phyloP scores from a whole-genome alignment of 2,329 filamentous ascomycete genomes.

The Xylaria digitata region DNA sequence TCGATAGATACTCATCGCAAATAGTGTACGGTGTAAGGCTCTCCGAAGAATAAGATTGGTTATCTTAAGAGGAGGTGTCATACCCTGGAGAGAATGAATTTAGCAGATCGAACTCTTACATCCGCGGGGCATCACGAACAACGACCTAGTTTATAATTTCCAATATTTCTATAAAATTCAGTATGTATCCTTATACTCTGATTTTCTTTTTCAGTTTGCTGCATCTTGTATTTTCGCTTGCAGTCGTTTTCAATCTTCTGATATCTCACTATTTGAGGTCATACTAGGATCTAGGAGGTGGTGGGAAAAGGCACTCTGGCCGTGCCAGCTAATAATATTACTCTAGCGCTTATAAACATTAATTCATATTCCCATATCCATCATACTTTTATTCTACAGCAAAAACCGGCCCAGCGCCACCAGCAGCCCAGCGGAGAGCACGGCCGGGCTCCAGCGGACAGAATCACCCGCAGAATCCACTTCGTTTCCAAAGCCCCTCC shows the following conservation, averaged over 20 bases:
- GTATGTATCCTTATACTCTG: too few species aligned
- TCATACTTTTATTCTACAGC: slow-evolving; percentile 3
- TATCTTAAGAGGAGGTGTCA: background rate
- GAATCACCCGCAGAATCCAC: slow-evolving; percentile 45
- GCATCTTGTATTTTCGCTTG: background rate
- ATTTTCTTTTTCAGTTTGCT: background rate
- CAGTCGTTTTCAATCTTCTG: too few species aligned
- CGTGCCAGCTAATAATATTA: background rate
- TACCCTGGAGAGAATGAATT: slow-evolving; percentile 1
- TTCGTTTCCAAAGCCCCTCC: slow-evolving; percentile 58
- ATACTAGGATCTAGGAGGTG: background rate
- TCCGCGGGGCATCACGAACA: too few species aligned
- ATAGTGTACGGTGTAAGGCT: too few species aligned
- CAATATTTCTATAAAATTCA: too few species aligned
- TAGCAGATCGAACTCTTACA: too few species aligned
- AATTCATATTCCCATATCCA: slow-evolving; percentile 13
- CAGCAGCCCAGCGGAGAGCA: slow-evolving; percentile 31
- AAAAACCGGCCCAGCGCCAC: slow-evolving; percentile 17
- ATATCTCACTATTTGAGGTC: too few species aligned
- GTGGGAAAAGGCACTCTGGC: background rate
- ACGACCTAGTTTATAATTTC: too few species aligned
- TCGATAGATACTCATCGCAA: too few species aligned
- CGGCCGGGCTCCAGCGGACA: slow-evolving; percentile 35
- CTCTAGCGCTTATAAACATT: slow-evolving; percentile 9
- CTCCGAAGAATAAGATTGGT: background rate